Evolutionary conservation across 441 rosid species (phyloP).

Genomic region (Syzygium malaccense): DNA sequence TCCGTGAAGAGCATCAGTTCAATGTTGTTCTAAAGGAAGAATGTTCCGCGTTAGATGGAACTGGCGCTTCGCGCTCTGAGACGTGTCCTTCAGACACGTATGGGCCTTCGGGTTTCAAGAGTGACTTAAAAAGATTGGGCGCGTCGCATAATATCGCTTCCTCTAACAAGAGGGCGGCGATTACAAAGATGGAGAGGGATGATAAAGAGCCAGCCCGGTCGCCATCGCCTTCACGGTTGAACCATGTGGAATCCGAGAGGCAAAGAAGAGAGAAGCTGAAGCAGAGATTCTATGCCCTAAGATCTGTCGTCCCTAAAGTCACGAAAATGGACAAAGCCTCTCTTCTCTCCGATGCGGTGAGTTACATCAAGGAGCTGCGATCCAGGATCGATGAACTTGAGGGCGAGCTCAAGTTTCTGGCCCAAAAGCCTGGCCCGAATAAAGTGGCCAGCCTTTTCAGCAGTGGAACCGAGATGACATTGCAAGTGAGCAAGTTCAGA

Average conservation of each 20-base stretch:
- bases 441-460: not conserved
- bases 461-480: not conserved
- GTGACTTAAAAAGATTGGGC: not conserved
- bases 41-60: not conserved
- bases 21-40: not conserved
- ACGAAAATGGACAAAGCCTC: conserved; percentile 56
- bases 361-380: conserved; percentile 34
- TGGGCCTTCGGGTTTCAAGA: not conserved
- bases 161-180: not conserved
- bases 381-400: conserved; percentile 20
- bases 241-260: conserved; percentile 45
- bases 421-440: not conserved
- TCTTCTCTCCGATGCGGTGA: conserved; percentile 34
- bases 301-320: conserved; percentile 49
- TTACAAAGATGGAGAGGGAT: conserved; percentile 5
- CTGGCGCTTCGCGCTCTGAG: not conserved
- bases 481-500: not conserved
- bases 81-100: not conserved
- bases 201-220: not conserved
- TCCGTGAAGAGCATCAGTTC: not conserved
- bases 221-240: conserved; percentile 9
- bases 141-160: not conserved
- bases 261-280: conserved; percentile 47
- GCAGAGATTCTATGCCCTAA: conserved; percentile 38
- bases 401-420: not conserved